These are phyloP conservation scores for Kurtzmaniella quercitrusa DNA, from an alignment of 1,139 yeast species.

Conservation along the genomic window DNA sequence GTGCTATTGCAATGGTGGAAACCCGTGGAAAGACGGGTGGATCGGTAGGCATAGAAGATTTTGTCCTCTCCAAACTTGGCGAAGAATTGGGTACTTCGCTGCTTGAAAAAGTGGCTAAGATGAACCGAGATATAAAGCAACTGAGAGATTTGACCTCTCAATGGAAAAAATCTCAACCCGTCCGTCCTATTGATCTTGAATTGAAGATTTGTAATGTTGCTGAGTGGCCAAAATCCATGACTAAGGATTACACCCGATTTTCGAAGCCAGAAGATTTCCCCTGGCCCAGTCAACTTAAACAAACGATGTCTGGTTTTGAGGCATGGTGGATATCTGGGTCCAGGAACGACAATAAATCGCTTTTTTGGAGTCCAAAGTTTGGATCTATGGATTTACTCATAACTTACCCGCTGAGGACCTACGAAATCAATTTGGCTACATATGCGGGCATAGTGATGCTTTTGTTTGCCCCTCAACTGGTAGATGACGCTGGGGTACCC, in stretches of 20 bases:
- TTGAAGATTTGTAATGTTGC: slow-evolving; percentile 52
- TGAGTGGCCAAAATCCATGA: slow-evolving; percentile 49
- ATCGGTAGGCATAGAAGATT: slow-evolving; percentile 62
- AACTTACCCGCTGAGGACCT: slow-evolving; percentile 50
- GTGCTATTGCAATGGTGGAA: slow-evolving; percentile 12
- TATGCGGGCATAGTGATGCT: slow-evolving; percentile 75
- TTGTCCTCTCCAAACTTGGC: slow-evolving; percentile 64
- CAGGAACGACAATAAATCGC: slow-evolving; percentile 66
- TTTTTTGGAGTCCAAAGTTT: slow-evolving; percentile 80
- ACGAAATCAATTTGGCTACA: slow-evolving; percentile 78
- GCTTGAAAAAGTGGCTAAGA: slow-evolving; percentile 77
- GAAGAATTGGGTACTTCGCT: slow-evolving; percentile 80
- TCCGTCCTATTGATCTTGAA: slow-evolving; percentile 36
- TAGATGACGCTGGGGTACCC: slow-evolving; percentile 34
- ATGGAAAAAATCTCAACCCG: slow-evolving; percentile 33
- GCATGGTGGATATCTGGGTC: slow-evolving; percentile 46
- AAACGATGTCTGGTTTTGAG: slow-evolving; percentile 36
- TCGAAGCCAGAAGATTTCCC: slow-evolving; percentile 34
- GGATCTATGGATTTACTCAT: slow-evolving; percentile 78
- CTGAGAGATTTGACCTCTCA: slow-evolving; percentile 59
- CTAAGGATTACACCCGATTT: slow-evolving; percentile 52
- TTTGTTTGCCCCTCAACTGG: slow-evolving; percentile 58
- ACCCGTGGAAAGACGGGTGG: slow-evolving; percentile 27
- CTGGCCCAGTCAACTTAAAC: slow-evolving; percentile 40
- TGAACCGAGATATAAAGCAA: slow-evolving; percentile 78